Conservation (phyloP, 345 rosid species). For the Heritiera littoralis region DNA sequence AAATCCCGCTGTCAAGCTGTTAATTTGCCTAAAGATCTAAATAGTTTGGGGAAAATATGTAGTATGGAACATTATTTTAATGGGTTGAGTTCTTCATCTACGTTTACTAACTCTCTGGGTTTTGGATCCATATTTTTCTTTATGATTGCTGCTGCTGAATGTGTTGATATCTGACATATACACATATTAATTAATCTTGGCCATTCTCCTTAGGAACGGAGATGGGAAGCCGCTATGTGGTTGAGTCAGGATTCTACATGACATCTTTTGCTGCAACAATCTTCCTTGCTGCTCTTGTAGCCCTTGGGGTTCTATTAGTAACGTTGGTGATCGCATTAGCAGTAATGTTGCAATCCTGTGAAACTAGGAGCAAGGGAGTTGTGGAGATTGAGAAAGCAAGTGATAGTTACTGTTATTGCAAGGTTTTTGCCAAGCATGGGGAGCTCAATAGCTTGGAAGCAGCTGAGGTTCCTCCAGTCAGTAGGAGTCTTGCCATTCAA, state of each 20-base stretch:
- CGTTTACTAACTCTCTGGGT: too few relatives aligned
- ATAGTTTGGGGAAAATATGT: not conserved
- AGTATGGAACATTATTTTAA: not conserved
- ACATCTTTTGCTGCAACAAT: conserved; percentile 70
- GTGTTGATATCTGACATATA: not conserved
- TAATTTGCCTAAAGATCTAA: not conserved
- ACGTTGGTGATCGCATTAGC: conserved; percentile 61
- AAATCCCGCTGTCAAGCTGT: not conserved
- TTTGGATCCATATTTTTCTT: not conserved
- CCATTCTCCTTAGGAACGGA: conserved; percentile 38
- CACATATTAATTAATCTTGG: not conserved
- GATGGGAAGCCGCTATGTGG: conserved; percentile 46
- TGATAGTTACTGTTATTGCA: conserved; percentile 54
- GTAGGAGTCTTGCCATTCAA: conserved; percentile 46
- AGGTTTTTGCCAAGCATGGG: conserved; percentile 48
- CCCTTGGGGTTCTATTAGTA: conserved; percentile 55
- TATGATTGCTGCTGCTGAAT: not conserved
- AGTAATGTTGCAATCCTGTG: conserved; percentile 75
- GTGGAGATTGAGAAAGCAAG: conserved; percentile 39
- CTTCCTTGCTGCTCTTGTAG: conserved; percentile 59
- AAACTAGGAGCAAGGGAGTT: conserved; percentile 45
- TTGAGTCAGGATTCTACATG: conserved; percentile 81
- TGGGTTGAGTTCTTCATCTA: not conserved
- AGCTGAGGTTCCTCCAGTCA: conserved; percentile 52
- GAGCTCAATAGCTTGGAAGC: conserved; percentile 55